A percentile compares a stretch with the other conserved stretches of the same genome.
phyloP scores from a whole-genome alignment of 805 yeast species.

The Metschnikowia bowlesiae region DNA sequence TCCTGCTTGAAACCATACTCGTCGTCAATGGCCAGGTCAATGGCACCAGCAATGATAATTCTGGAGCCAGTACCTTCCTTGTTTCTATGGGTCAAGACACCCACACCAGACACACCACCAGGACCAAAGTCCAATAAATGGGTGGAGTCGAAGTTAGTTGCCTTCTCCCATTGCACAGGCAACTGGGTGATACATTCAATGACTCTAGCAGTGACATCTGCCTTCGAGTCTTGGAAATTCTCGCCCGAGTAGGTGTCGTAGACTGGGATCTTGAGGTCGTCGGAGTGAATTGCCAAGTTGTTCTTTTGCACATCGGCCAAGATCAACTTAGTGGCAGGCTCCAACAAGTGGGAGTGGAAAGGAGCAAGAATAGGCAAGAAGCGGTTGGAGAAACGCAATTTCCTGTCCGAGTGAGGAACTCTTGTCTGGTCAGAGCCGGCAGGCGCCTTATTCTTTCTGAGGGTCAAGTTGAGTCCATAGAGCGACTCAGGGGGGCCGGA shows the following conservation, averaged over 20 bases:
- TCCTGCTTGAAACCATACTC: slow-evolving; percentile 97
- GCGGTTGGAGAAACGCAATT: slow-evolving; percentile 86
- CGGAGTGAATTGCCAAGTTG: slow-evolving; percentile 50
- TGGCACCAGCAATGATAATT: slow-evolving; percentile 87
- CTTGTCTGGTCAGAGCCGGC: slow-evolving; percentile 93
- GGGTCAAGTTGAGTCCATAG: slow-evolving; percentile 87
- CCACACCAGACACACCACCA: slow-evolving; percentile 96
- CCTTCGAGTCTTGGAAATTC: slow-evolving; percentile 52
- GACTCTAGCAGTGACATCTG: slow-evolving; percentile 59
- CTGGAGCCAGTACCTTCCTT: slow-evolving; percentile 98
- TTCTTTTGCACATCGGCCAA: slow-evolving; percentile 53
- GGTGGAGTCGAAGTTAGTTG: slow-evolving; percentile 76
- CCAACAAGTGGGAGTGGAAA: slow-evolving; percentile 87
- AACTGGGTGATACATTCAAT: slow-evolving; percentile 79
- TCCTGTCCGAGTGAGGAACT: slow-evolving; percentile 90
- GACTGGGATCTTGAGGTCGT: slow-evolving; percentile 75
- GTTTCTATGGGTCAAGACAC: slow-evolving; percentile 93
- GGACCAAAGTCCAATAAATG: slow-evolving; percentile 98
- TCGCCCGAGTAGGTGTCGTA: slow-evolving; percentile 84
- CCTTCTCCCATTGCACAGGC: slow-evolving; percentile 92
- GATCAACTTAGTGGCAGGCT: slow-evolving; percentile 65
- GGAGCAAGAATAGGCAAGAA: slow-evolving; percentile 95
- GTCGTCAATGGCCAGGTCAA: slow-evolving; percentile 64
- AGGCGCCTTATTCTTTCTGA: slow-evolving; percentile 93
- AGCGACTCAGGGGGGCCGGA: slow-evolving; percentile 98